A percentile compares a stretch with the other conserved stretches of the same genome.
These are phyloP conservation scores for Jamesozyma piceae DNA, from an alignment of 805 yeast species.

Conservation along the genomic window DNA sequence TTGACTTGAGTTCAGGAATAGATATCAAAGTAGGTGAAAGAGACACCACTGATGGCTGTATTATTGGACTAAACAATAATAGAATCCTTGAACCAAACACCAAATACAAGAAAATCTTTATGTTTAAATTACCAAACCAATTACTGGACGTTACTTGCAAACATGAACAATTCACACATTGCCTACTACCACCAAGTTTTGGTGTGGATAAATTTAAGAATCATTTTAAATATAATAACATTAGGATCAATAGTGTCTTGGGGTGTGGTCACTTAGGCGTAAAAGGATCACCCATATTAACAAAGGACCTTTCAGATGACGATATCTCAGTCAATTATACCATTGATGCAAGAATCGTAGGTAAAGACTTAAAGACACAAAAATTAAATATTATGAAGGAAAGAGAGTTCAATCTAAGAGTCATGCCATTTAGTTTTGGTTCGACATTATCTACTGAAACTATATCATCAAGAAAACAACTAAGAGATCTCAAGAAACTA, in stretches of 20 bases:
- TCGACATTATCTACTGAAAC: constrained; percentile 11
- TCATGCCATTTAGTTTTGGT: constrained; percentile 34
- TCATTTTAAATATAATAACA: constrained; percentile 25
- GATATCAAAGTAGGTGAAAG: constrained; percentile 36
- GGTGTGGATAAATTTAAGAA: constrained; percentile 31
- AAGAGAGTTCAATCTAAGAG: constrained; percentile 31
- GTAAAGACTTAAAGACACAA: constrained; percentile 30
- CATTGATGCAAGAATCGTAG: constrained; percentile 49
- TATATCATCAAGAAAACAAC: constrained; percentile 13
- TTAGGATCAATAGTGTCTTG: constrained; percentile 26
- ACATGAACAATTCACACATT: constrained; percentile 35
- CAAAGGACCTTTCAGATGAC: constrained; percentile 41
- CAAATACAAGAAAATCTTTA: constrained; percentile 49
- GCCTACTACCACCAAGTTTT: constrained; percentile 35
- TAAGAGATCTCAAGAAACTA: constrained; percentile 16
- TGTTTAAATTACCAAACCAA: constrained; percentile 48
- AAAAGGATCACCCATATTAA: constrained; percentile 46
- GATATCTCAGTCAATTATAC: constrained; percentile 42
- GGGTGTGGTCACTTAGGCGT: constrained; percentile 45
- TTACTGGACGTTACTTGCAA: constrained; percentile 45
- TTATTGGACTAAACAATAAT: constrained; percentile 42
- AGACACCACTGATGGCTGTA: constrained; percentile 39
- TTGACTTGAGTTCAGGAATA: constrained; percentile 45
- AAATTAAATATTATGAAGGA: constrained; percentile 29
- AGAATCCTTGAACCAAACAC: constrained; percentile 41